These are phyloP conservation scores for Escallonia herrerae DNA, from an alignment of 129 eudicot genomes.

Conservation along the genomic window DNA sequence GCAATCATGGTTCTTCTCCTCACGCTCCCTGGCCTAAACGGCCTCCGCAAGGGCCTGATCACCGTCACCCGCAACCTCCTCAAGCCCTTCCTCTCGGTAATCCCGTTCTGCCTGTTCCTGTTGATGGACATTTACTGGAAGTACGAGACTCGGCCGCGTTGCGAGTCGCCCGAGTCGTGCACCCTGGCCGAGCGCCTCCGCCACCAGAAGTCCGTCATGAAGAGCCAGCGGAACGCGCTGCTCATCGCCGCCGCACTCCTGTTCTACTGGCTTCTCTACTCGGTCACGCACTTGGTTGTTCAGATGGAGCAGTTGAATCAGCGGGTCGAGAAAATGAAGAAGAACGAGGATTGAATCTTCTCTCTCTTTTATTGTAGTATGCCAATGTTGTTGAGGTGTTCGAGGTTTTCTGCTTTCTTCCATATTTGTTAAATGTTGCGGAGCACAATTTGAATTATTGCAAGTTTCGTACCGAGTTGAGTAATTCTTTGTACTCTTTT, in stretches of 20 bases:
- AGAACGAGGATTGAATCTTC: background rate
- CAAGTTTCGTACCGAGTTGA: too few relatives aligned
- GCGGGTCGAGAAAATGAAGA: conserved; percentile 59
- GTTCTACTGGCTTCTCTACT: conserved; percentile 66
- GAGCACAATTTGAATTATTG: too few relatives aligned
- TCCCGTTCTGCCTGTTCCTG: conserved; percentile 73
- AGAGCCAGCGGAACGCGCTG: conserved; percentile 65
- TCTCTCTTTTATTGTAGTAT: too few relatives aligned
- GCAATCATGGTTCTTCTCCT: conserved; percentile 68
- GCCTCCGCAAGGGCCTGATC: conserved; percentile 63
- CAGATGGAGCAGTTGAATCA: conserved; percentile 45
- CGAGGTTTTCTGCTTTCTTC: too few relatives aligned
- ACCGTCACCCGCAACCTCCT: conserved; percentile 51
- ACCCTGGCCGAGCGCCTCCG: conserved; percentile 54
- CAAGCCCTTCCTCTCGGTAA: conserved; percentile 68
- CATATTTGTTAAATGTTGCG: too few relatives aligned
- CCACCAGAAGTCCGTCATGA: conserved; percentile 79
- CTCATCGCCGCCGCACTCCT: conserved; percentile 59
- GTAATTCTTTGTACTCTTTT: too few relatives aligned
- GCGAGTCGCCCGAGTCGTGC: conserved; percentile 46
- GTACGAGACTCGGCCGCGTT: conserved; percentile 61
- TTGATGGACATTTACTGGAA: conserved; percentile 84
- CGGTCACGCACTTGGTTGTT: conserved; percentile 52
- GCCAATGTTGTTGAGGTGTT: too few relatives aligned
- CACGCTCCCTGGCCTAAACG: conserved; percentile 63